These are phyloP conservation scores for Cladosporium austrohemisphaericum DNA, from an alignment of 2,329 filamentous ascomycete species.

Conservation along the genomic window DNA sequence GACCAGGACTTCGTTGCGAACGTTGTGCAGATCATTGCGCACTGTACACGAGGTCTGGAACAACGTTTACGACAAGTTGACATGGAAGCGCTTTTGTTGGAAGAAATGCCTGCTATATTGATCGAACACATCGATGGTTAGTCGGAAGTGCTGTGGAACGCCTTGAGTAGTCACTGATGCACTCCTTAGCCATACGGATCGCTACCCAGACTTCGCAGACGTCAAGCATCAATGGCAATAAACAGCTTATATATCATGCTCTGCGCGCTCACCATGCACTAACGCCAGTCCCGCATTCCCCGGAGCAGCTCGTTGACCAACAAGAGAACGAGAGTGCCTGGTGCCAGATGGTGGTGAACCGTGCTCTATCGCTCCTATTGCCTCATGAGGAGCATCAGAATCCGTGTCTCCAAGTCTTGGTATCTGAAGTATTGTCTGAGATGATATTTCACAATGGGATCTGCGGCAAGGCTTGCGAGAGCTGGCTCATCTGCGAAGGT, in stretches of 20 bases:
- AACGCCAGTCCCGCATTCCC: slow-evolving; percentile 66
- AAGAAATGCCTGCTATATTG: slow-evolving; percentile 81
- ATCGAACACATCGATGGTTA: slow-evolving; percentile 76
- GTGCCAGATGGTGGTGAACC: slow-evolving; percentile 82
- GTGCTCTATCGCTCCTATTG: slow-evolving; percentile 74
- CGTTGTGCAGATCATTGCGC: slow-evolving; percentile 84
- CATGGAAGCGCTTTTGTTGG: slow-evolving; percentile 74
- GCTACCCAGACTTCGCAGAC: slow-evolving; percentile 1
- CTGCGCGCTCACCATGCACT: slow-evolving; percentile 77
- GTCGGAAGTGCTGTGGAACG: slow-evolving; percentile 16
- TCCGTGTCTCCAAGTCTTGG: slow-evolving; percentile 74
- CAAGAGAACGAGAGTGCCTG: slow-evolving; percentile 75
- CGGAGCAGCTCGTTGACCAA: slow-evolving; percentile 50
- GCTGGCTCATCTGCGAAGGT: slow-evolving; percentile 83
- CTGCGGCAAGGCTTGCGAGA: slow-evolving; percentile 75
- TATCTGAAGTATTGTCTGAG: slow-evolving; percentile 84
- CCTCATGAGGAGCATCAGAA: slow-evolving; percentile 93
- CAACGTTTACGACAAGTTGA: slow-evolving; percentile 80
- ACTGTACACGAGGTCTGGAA: slow-evolving; percentile 83
- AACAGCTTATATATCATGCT: slow-evolving; percentile 65
- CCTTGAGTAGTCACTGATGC: not conserved
- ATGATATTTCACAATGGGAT: slow-evolving; percentile 81
- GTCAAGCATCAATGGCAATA: not conserved
- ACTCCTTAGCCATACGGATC: slow-evolving; percentile 22
- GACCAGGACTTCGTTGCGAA: slow-evolving; percentile 86